Percentiles rank a stretch among this genome's conserved stretches.
Evolutionary conservation across 495 filamentous ascomycete genomes (phyloP).

Genomic region (Poronia punctata): DNA sequence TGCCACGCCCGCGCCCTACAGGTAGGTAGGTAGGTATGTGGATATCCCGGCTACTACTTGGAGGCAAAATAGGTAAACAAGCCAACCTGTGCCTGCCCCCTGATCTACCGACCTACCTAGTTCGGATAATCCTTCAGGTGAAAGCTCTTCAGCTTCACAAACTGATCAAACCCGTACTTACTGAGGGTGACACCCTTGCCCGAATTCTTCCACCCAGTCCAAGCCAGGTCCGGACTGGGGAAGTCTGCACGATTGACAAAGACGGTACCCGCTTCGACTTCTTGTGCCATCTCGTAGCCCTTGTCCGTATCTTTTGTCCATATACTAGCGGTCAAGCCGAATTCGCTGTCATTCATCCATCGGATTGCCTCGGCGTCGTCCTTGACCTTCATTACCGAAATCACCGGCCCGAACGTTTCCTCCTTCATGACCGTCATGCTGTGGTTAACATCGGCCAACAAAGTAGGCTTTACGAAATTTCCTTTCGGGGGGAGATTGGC

Average conservation of each 20-base stretch:
- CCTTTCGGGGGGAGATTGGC: conserved; percentile 57
- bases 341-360: conserved; percentile 93
- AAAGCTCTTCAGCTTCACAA: conserved; percentile 91
- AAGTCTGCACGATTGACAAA: conserved; percentile 95
- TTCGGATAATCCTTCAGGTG: conserved; percentile 87
- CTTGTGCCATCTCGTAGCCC: conserved; percentile 71
- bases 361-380: conserved; percentile 73
- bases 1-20: too few relatives aligned
- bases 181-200: conserved; percentile 87
- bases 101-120: conserved; percentile 18
- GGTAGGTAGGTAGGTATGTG: too few relatives aligned
- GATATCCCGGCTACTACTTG: too few relatives aligned
- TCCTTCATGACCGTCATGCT: conserved; percentile 87
- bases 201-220: conserved; percentile 97
- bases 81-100: not conserved
- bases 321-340: conserved; percentile 92
- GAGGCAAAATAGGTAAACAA: too few relatives aligned
- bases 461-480: conserved; percentile 79
- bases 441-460: conserved; percentile 77
- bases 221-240: conserved; percentile 89
- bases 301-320: conserved; percentile 85
- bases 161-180: conserved; percentile 87
- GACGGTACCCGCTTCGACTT: conserved; percentile 88
- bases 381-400: conserved; percentile 88
- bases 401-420: conserved; percentile 93